Evolutionary conservation across 345 rosid genomes (phyloP).

Genomic region (Hibiscus trionum): DNA sequence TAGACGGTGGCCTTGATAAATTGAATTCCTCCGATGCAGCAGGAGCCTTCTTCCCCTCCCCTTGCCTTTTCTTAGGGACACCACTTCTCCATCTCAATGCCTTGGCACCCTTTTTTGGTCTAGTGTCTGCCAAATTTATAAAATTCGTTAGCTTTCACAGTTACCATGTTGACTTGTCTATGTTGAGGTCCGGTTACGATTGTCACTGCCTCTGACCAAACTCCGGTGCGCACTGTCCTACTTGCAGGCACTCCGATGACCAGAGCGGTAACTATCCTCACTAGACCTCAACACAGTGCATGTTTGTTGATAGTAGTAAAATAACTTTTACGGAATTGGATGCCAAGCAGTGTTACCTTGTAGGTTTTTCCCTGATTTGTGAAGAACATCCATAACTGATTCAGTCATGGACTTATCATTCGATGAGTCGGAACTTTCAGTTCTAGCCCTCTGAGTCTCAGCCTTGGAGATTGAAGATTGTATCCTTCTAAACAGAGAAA

Average conservation of each 20-base stretch:
- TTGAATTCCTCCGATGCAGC: conserved; percentile 5
- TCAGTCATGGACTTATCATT: not conserved
- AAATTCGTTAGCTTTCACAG: not conserved
- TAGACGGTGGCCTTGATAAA: conserved; percentile 34
- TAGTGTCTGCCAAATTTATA: conserved; percentile 7
- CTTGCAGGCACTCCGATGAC: no score
- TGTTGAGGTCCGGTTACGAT: no score
- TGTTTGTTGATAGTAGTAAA: no score
- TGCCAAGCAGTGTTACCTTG: conserved; percentile 21
- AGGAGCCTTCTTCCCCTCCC: not conserved
- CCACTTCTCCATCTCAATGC: not conserved
- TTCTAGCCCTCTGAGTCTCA: not conserved
- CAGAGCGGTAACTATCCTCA: no score
- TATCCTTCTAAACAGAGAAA: conserved; percentile 3
- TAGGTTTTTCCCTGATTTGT: conserved; percentile 18
- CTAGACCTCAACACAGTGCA: no score
- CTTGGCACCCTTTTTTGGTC: not conserved
- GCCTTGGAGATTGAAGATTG: not conserved
- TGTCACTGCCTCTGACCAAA: no score
- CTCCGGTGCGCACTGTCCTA: no score
- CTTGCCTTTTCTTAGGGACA: conserved; percentile 6
- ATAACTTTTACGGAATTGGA: not conserved
- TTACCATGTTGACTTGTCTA: not conserved
- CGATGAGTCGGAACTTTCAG: not conserved
- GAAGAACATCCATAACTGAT: conserved; percentile 37